These are phyloP conservation scores for Stemphylium vesicarium DNA, from an alignment of 2,329 filamentous ascomycete genomes.

Conservation along the genomic window DNA sequence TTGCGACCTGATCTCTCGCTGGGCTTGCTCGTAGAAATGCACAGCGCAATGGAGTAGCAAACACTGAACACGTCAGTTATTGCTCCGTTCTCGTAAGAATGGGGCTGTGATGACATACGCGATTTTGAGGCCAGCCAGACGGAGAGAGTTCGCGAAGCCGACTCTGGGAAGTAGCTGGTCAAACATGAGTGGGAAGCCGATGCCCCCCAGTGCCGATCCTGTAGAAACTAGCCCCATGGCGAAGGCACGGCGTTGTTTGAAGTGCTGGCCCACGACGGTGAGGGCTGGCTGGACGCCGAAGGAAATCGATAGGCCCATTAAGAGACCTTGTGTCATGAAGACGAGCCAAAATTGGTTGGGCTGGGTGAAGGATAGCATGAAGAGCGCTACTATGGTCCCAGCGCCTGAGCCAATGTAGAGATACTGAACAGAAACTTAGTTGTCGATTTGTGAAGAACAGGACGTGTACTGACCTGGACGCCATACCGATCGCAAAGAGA, in stretches of 20 bases:
- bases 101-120: constrained; percentile 20
- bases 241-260: constrained; percentile 50
- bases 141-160: constrained; percentile 67
- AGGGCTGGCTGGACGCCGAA: constrained; percentile 52
- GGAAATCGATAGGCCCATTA: constrained; percentile 53
- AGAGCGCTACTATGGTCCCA: constrained; percentile 25
- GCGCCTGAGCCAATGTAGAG: constrained; percentile 37
- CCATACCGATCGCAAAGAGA: constrained; percentile 68
- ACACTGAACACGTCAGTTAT: constrained; percentile 48
- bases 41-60: constrained; percentile 53
- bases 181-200: constrained; percentile 65
- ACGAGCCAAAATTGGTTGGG: constrained; percentile 49
- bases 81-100: no score
- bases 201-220: constrained; percentile 52
- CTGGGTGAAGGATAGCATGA: constrained; percentile 35
- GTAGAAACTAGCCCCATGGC: constrained; percentile 53
- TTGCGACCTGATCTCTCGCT: constrained; percentile 15
- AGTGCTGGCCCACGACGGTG: constrained; percentile 53
- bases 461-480: constrained; percentile 52
- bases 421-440: constrained; percentile 28
- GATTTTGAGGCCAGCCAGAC: constrained; percentile 64
- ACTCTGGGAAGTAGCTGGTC: constrained; percentile 61
- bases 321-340: constrained; percentile 54
- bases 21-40: constrained; percentile 38
- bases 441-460: background rate